Percentiles rank a stretch among this genome's conserved stretches.
Conservation (phyloP, 805 yeast species). For the Candida boleticola region DNA sequence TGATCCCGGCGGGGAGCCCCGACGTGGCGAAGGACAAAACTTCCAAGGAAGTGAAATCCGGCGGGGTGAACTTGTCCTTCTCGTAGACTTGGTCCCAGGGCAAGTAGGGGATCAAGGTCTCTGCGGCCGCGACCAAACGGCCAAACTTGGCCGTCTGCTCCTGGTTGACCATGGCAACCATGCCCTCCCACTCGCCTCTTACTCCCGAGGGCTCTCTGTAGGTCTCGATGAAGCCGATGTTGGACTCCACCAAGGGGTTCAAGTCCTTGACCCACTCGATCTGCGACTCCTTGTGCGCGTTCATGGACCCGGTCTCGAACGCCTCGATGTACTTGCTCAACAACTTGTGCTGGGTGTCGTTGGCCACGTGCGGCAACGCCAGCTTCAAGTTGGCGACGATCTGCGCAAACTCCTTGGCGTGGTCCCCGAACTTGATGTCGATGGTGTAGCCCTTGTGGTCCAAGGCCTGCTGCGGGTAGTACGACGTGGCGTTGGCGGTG, state of each 20-base stretch:
- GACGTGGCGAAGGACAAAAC: conserved; percentile 87
- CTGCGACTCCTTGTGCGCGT: conserved; percentile 82
- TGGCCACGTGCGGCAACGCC: conserved; percentile 67
- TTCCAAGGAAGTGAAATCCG: conserved; percentile 88
- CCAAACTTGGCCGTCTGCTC: conserved; percentile 82
- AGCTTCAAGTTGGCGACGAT: conserved; percentile 54
- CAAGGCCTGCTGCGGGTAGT: conserved; percentile 46
- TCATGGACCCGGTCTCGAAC: conserved; percentile 78
- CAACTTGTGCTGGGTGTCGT: conserved; percentile 69
- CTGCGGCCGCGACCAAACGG: conserved; percentile 64
- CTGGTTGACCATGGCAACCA: conserved; percentile 86
- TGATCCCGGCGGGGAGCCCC: conserved; percentile 91
- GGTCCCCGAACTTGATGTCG: conserved; percentile 74
- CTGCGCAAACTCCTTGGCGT: conserved; percentile 56
- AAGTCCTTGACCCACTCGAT: conserved; percentile 84
- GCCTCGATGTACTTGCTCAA: conserved; percentile 63
- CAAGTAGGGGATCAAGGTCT: conserved; percentile 56
- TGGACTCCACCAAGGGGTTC: conserved; percentile 68
- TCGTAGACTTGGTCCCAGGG: conserved; percentile 81
- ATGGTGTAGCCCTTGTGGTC: conserved; percentile 43
- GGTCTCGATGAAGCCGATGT: conserved; percentile 89
- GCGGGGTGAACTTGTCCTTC: conserved; percentile 84
- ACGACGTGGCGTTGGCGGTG: conserved; percentile 45
- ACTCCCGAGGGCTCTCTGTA: conserved; percentile 91
- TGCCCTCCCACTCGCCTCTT: conserved; percentile 91